Conservation (phyloP, 2,329 filamentous ascomycete species). For the Colletotrichum simmondsii region DNA sequence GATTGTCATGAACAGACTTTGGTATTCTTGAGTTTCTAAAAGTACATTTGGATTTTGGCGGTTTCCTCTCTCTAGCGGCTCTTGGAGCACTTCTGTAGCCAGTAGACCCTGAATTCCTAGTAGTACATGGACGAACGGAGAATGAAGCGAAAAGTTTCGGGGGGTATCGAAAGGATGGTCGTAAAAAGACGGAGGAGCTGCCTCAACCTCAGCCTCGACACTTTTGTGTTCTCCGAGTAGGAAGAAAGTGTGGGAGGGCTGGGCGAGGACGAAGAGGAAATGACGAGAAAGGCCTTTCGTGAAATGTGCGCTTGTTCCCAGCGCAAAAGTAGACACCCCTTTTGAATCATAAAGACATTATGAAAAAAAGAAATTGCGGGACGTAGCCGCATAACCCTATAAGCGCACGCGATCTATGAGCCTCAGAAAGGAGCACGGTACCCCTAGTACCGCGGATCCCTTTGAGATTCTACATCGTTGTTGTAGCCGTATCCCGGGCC, state of each 20-base stretch:
- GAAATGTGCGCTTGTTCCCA: not conserved
- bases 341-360: slow-evolving; percentile 32
- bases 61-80: not conserved
- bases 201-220: not conserved
- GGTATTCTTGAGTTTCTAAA: not conserved
- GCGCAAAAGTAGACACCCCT: slow-evolving; percentile 15
- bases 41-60: not conserved
- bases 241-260: not conserved
- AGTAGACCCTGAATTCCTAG: slow-evolving; percentile 4
- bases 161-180: slow-evolving; percentile 34
- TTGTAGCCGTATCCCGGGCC: slow-evolving; percentile 49
- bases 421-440: not conserved
- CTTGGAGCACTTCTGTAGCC: slow-evolving; percentile 1
- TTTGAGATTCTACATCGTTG: slow-evolving; percentile 46
- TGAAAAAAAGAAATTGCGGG: slow-evolving; percentile 27
- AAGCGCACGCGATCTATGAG: slow-evolving; percentile 3
- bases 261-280: not conserved
- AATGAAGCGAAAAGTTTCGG: slow-evolving; percentile 23
- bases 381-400: not conserved
- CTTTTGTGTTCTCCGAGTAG: slow-evolving; percentile 3
- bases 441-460: slow-evolving; percentile 41
- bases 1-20: not conserved
- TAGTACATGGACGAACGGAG: slow-evolving; percentile 26
- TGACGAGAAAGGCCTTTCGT: slow-evolving; percentile 2
- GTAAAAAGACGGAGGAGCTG: slow-evolving; percentile 3